phyloP scores from a whole-genome alignment of 1,284 basidiomycete genomes.

The Pascua guehoae region DNA sequence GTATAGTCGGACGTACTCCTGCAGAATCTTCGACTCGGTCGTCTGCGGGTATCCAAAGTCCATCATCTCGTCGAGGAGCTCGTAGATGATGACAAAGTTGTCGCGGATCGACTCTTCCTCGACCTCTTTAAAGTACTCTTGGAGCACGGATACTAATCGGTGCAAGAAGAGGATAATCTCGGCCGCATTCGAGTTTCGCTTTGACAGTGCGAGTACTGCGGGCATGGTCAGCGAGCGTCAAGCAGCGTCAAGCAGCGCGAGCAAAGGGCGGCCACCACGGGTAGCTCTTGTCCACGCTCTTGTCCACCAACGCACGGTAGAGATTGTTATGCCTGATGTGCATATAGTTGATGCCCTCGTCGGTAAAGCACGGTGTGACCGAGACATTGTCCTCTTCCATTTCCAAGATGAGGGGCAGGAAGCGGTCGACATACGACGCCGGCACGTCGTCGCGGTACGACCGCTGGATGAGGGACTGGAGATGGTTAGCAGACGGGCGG shows the following conservation, averaged over 20 bases:
- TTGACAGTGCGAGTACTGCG: conserved; percentile 88
- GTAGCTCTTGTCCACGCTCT: background rate
- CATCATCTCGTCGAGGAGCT: conserved; percentile 99
- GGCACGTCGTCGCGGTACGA: conserved; percentile 96
- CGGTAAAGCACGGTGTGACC: conserved; percentile 92
- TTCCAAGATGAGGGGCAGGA: conserved; percentile 90
- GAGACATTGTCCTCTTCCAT: conserved; percentile 96
- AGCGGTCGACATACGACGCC: conserved; percentile 81
- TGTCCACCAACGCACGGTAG: conserved; percentile 66
- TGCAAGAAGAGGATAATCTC: conserved; percentile 97
- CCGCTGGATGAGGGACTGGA: conserved; percentile 88
- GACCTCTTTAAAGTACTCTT: conserved; percentile 99
- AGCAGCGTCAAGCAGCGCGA: background rate
- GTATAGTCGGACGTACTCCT: conserved; percentile 74
- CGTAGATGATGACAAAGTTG: conserved; percentile 97
- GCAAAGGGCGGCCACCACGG: no score
- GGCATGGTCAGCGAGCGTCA: background rate
- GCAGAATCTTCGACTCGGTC: conserved; percentile 97
- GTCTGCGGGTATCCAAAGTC: conserved; percentile 99
- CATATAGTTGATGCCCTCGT: conserved; percentile 94
- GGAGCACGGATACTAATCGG: conserved; percentile 69
- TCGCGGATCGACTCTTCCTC: conserved; percentile 99
- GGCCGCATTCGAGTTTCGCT: conserved; percentile 92
- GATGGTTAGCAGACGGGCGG: background rate
- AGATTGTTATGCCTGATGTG: conserved; percentile 97